Evolutionary conservation across 139 green algal genomes (phyloP).

Genomic region (Picochlorum costavermella): DNA sequence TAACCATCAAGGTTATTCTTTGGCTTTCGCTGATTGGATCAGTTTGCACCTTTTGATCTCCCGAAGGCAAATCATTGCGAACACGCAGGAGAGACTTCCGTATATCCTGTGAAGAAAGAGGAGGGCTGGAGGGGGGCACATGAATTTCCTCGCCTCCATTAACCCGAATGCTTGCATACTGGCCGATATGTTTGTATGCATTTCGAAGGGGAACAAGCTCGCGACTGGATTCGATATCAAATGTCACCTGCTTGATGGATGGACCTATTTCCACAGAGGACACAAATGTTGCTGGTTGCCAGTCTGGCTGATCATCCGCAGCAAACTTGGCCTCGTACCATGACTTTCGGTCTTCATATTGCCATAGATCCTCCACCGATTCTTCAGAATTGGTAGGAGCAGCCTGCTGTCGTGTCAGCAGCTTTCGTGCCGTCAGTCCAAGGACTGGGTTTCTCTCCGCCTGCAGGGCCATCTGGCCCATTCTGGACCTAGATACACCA

Average conservation of each 20-base stretch:
- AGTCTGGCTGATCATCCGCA: conserved; percentile 57
- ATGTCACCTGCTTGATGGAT: conserved; percentile 34
- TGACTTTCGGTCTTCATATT: conserved; percentile 17
- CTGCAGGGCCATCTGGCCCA: no score
- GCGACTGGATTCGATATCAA: conserved; percentile 62
- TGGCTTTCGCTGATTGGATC: conserved; percentile 18
- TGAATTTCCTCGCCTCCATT: conserved; percentile 43
- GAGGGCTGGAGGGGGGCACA: conserved; percentile 17
- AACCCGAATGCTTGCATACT: conserved; percentile 48
- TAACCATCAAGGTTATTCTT: conserved; percentile 49
- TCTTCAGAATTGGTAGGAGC: neutral
- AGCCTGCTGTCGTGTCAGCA: neutral
- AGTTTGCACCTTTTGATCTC: conserved; percentile 48
- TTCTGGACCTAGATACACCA: no score
- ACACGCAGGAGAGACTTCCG: conserved; percentile 44
- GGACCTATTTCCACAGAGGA: conserved; percentile 21
- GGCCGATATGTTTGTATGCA: conserved; percentile 61
- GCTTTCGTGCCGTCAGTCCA: neutral
- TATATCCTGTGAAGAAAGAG: conserved; percentile 36
- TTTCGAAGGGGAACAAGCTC: conserved; percentile 69
- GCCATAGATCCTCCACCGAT: conserved; percentile 24
- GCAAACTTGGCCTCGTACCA: conserved; percentile 20
- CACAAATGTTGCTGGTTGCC: conserved; percentile 55
- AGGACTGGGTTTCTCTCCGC: no score
- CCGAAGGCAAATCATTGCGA: conserved; percentile 57